Evolutionary conservation across 2,329 filamentous ascomycete species (phyloP), one percentile per base, ranked within the genome.

Genomic region (Aphanoascus verrucosus): DNA sequence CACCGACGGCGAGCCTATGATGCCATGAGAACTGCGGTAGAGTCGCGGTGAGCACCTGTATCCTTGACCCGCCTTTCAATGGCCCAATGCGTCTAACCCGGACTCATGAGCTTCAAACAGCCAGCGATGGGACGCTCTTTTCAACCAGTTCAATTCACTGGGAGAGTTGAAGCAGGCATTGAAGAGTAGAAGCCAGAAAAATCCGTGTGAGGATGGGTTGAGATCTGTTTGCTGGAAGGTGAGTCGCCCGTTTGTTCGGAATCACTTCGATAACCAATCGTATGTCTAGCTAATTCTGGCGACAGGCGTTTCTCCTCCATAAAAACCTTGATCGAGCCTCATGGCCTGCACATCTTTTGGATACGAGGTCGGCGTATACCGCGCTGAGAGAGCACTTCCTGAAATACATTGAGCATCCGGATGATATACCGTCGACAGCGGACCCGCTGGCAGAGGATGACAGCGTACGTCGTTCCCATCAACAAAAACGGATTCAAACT

Each of bases 201-300:
- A 78, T 62, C 81, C 84, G 47, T 88, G 85, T 65, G 72, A 82
- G 51, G 75, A 82, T 45, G 88, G 88, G 12, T 80, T 89, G 59
- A 82, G 90, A 53, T 96, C 91, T 2, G 78, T 94, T 37, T 94
- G 86, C 69, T 97, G 91, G 91, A 96, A 95, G 81, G 86, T 85
- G 65, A 62, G 61, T 52, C n/a, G n/a, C n/a, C 46, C n/a, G 3
- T 28, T 37, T 31, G 57, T 49, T 41, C 31, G 15, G 31, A 45
- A 32, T 12, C 44, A 32, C 17, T 17, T 20, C 28, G 7, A n/a
- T 11, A 54, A 55, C 62, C 54, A 58, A 58, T 55, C 41, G 60
- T 17, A 7, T 44, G 31, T 17, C 31, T 43, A 43, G n/a, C n/a
- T n/a, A 44, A 15, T n/a, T 5, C 35, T 28, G 5, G 19, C 15